Percentiles rank a stretch among this genome's conserved stretches.
Conservation (phyloP, 2,329 filamentous ascomycete genomes). For the Phoma sp. region DNA sequence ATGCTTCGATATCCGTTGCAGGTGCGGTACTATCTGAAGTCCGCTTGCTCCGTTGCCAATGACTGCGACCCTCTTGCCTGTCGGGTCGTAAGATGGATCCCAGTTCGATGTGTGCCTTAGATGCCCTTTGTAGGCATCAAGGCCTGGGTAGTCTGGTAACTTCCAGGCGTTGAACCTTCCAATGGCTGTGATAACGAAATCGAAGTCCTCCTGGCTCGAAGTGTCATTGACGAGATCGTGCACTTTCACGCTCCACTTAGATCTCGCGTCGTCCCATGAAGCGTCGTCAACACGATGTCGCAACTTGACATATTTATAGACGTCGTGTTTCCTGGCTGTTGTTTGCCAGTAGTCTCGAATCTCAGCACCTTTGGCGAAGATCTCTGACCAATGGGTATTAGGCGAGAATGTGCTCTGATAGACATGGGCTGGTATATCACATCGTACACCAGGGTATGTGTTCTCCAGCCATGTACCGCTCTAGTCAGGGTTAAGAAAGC, state of each 20-base stretch:
- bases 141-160: slow-evolving; percentile 38
- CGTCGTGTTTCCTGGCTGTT: slow-evolving; percentile 49
- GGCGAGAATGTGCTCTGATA: slow-evolving; percentile 54
- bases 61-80: slow-evolving; percentile 64
- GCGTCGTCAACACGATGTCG: slow-evolving; percentile 48
- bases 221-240: slow-evolving; percentile 55
- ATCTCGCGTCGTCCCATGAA: slow-evolving; percentile 47
- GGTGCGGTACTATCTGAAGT: slow-evolving; percentile 67
- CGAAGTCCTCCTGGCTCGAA: slow-evolving; percentile 32
- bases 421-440: slow-evolving; percentile 46
- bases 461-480: slow-evolving; percentile 49
- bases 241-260: slow-evolving; percentile 67
- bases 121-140: slow-evolving; percentile 38
- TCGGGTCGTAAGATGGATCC: slow-evolving; percentile 56
- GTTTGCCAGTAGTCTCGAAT: slow-evolving; percentile 52
- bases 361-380: slow-evolving; percentile 50
- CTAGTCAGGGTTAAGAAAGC: slow-evolving; percentile 7
- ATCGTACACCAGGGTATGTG: slow-evolving; percentile 41
- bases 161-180: slow-evolving; percentile 44
- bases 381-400: slow-evolving; percentile 52
- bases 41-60: slow-evolving; percentile 71
- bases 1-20: slow-evolving; percentile 60
- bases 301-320: slow-evolving; percentile 49
- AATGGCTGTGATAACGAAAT: slow-evolving; percentile 48
- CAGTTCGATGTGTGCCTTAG: slow-evolving; percentile 42